Conservation (phyloP, 2,329 filamentous ascomycete genomes). For the Beauveria bassiana region DNA sequence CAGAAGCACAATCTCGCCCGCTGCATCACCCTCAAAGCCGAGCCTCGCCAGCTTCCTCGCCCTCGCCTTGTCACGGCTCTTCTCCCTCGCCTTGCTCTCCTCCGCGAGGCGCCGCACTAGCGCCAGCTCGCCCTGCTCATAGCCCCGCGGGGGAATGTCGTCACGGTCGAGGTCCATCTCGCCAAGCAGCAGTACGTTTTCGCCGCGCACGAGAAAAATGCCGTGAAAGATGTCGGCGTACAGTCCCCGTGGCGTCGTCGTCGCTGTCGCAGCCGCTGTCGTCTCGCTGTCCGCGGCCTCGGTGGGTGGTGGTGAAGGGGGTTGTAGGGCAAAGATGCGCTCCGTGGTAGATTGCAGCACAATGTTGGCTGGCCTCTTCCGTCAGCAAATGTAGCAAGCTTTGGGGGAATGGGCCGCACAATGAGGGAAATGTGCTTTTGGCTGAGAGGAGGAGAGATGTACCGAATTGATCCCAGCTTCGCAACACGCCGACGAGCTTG, state of each 20-base stretch:
- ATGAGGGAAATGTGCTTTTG: neutral
- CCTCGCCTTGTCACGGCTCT: slow-evolving; percentile 64
- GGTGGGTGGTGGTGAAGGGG: slow-evolving; percentile 28
- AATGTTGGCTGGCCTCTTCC: slow-evolving; percentile 64
- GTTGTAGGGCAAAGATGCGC: slow-evolving; percentile 64
- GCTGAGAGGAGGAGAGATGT: slow-evolving; percentile 25
- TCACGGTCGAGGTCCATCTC: slow-evolving; percentile 97
- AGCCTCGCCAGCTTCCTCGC: slow-evolving; percentile 64
- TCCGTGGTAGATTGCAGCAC: slow-evolving; percentile 91
- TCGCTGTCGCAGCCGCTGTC: slow-evolving; percentile 12
- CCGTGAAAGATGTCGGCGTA: slow-evolving; percentile 83
- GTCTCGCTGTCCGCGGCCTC: slow-evolving; percentile 15
- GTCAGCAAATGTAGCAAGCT: neutral
- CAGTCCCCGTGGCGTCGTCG: slow-evolving; percentile 32
- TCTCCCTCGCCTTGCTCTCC: slow-evolving; percentile 60
- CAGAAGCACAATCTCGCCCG: slow-evolving; percentile 65
- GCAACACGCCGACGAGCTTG: slow-evolving; percentile 84
- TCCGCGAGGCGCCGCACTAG: slow-evolving; percentile 67
- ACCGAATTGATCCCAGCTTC: slow-evolving; percentile 99
- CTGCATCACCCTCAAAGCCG: slow-evolving; percentile 82
- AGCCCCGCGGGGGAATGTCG: slow-evolving; percentile 73
- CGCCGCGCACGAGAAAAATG: slow-evolving; percentile 85
- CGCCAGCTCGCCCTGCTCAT: slow-evolving; percentile 56
- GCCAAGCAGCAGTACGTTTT: slow-evolving; percentile 92
- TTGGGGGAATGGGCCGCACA: too few relatives aligned